Evolutionary conservation across 2,329 filamentous ascomycete genomes (phyloP).

Genomic region (Xylariaceae sp.): DNA sequence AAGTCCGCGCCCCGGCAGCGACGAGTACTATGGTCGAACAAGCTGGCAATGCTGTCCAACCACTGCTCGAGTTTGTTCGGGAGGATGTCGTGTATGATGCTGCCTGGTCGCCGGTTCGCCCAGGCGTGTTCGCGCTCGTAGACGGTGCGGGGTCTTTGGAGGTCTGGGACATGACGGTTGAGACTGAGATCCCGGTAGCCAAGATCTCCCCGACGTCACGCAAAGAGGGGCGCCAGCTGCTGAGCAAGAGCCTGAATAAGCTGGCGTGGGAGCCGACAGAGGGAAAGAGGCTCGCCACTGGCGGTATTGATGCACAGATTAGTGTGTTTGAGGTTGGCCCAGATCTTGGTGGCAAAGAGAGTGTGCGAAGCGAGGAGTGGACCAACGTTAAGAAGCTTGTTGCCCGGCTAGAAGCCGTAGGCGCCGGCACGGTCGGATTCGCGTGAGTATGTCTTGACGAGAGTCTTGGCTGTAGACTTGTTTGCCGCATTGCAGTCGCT

Average conservation of each 20-base stretch:
- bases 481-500: too few species aligned
- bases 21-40: constrained; percentile 55
- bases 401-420: constrained; percentile 64
- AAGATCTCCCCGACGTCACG: constrained; percentile 66
- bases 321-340: constrained; percentile 89
- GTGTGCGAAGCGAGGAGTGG: constrained; percentile 85
- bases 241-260: constrained; percentile 88
- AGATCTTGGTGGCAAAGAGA: constrained; percentile 79
- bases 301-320: constrained; percentile 84
- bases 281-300: constrained; percentile 81
- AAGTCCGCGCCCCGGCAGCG: constrained; percentile 76
- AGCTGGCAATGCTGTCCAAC: constrained; percentile 53
- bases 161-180: constrained; percentile 89
- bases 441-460: too few species aligned
- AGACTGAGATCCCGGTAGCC: constrained; percentile 87
- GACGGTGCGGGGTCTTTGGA: constrained; percentile 91
- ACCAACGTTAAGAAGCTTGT: constrained; percentile 86
- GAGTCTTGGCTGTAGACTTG: too few species aligned
- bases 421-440: constrained; percentile 42
- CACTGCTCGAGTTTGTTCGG: constrained; percentile 83
- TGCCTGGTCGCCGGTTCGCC: constrained; percentile 90
- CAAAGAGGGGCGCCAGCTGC: constrained; percentile 61
- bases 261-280: constrained; percentile 90
- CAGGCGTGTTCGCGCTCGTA: constrained; percentile 89
- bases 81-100: constrained; percentile 98